A percentile compares a stretch with the other conserved stretches of the same genome.
Conservation (phyloP, 257 asterid species). For the Primulina eburnea region DNA sequence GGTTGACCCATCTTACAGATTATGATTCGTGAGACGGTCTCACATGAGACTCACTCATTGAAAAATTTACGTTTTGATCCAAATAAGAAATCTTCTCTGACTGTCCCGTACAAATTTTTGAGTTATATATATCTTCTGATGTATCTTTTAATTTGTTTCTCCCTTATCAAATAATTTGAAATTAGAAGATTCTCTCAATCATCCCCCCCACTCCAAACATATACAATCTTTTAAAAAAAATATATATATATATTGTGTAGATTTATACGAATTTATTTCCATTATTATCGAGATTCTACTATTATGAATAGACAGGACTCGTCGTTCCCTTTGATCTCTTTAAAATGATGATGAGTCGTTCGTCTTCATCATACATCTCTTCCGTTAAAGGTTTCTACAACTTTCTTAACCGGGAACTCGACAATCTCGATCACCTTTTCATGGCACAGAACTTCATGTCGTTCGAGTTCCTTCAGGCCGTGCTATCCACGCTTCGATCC, state of each 20-base stretch:
- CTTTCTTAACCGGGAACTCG: slow-evolving; percentile 50
- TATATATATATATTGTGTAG: too few relatives aligned
- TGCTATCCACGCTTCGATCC: slow-evolving; percentile 54
- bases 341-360: slow-evolving; percentile 61
- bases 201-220: slow-evolving; percentile 28
- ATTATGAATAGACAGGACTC: too few relatives aligned
- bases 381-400: slow-evolving; percentile 59
- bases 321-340: neutral
- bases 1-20: too few relatives aligned
- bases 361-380: slow-evolving; percentile 34
- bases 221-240: too few relatives aligned
- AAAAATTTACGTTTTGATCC: too few relatives aligned
- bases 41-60: too few relatives aligned
- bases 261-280: too few relatives aligned
- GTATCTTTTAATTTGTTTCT: neutral
- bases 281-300: too few relatives aligned
- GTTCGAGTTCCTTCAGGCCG: slow-evolving; percentile 50
- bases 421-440: slow-evolving; percentile 55
- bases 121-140: accelerated
- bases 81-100: too few relatives aligned
- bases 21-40: too few relatives aligned
- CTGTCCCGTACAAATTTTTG: too few relatives aligned
- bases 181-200: slow-evolving; percentile 66
- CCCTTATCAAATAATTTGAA: slow-evolving; percentile 33
- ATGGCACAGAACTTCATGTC: slow-evolving; percentile 59